phyloP scores from a whole-genome alignment of 202 grass and related monocot genomes.

The Zoysia matrella region DNA sequence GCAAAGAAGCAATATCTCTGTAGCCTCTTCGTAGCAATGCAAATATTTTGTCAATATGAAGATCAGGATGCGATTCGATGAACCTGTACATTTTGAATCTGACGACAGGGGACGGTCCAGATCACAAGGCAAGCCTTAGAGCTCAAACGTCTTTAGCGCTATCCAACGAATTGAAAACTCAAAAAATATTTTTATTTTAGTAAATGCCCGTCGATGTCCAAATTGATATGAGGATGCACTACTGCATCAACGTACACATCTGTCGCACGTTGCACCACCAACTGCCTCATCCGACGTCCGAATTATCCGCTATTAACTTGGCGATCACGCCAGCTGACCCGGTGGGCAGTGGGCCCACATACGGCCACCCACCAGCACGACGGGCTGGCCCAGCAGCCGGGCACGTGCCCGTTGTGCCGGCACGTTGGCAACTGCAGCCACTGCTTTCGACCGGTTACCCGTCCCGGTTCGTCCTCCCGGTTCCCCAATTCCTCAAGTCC shows the following conservation, averaged over 20 bases:
- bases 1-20: neutral
- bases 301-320: neutral
- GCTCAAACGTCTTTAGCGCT: neutral
- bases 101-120: neutral
- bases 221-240: neutral
- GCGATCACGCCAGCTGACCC: neutral
- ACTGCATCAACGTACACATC: neutral
- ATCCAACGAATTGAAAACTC: neutral
- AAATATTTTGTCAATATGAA: neutral
- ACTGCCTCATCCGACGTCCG: neutral
- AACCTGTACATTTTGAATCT: neutral
- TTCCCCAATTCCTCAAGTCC: no score
- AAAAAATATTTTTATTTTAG: no score
- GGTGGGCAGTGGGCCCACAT: neutral
- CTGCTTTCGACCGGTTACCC: conserved; percentile 49
- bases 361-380: neutral
- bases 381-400: neutral
- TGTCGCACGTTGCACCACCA: neutral
- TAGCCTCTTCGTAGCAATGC: neutral
- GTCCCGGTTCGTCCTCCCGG: neutral
- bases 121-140: neutral
- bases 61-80: neutral
- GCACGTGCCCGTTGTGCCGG: conserved; percentile 23
- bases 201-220: neutral
- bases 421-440: neutral